phyloP scores from a whole-genome alignment of 2,329 filamentous ascomycete genomes.

The Aspergillus glaucus region DNA sequence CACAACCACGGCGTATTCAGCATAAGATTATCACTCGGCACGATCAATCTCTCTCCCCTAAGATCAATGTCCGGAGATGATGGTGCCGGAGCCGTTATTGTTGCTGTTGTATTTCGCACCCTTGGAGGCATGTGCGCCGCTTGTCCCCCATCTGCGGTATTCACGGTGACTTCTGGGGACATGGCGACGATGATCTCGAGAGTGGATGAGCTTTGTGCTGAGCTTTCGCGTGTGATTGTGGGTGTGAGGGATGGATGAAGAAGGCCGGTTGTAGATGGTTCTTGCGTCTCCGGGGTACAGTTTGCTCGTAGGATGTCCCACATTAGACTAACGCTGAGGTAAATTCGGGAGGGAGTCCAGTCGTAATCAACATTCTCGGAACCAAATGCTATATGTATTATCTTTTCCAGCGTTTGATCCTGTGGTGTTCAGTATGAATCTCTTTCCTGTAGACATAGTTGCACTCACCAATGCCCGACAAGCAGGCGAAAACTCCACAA shows the following conservation, averaged over 20 bases:
- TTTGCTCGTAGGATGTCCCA: constrained; percentile 49
- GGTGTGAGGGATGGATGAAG: constrained; percentile 39
- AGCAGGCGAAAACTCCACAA: constrained; percentile 43
- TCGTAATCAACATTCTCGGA: constrained; percentile 46
- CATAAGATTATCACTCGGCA: constrained; percentile 29
- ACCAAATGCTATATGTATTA: constrained; percentile 46
- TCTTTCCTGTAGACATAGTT: no score
- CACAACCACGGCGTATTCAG: constrained; percentile 31
- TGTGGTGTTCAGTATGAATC: constrained; percentile 11
- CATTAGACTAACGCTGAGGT: constrained; percentile 49
- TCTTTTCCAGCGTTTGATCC: constrained; percentile 45
- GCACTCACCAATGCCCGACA: constrained; percentile 41
- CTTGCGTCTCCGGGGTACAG: constrained; percentile 33
- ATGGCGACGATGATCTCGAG: constrained; percentile 49
- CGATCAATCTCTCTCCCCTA: constrained; percentile 22
- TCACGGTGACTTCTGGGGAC: constrained; percentile 47
- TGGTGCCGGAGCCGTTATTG: constrained; percentile 7
- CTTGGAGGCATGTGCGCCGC: constrained; percentile 39
- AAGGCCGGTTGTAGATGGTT: constrained; percentile 33
- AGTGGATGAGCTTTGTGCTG: constrained; percentile 28
- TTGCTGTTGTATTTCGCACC: constrained; percentile 10
- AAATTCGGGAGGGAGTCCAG: constrained; percentile 49
- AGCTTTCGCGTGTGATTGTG: constrained; percentile 25
- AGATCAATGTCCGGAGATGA: background rate
- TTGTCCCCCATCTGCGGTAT: constrained; percentile 48